phyloP scores from a whole-genome alignment of 306 rosid species.

The Luffa acutangula region DNA sequence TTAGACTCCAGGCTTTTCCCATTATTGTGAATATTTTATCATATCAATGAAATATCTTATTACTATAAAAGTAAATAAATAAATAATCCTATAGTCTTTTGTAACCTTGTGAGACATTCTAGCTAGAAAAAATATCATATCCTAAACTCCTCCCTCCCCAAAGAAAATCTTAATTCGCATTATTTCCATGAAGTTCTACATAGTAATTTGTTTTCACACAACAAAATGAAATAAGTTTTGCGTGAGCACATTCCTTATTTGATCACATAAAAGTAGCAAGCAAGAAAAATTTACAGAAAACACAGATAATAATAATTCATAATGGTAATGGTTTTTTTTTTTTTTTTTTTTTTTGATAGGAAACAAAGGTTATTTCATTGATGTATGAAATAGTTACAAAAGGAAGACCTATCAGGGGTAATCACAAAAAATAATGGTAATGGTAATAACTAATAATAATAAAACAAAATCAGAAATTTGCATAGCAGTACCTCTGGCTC shows the following conservation, averaged over 20 bases:
- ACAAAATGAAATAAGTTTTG: not conserved
- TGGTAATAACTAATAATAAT: not conserved
- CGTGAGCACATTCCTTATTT: not conserved
- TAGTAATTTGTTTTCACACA: not conserved
- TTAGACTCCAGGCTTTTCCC: not conserved
- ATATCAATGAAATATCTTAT: not conserved
- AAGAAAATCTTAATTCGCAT: not conserved
- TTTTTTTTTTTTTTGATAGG: too few relatives aligned
- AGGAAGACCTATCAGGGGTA: too few relatives aligned
- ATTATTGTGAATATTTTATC: not conserved
- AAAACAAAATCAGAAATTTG: conserved; percentile 2
- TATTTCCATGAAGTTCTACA: not conserved
- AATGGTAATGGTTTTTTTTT: too few relatives aligned
- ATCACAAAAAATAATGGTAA: not conserved
- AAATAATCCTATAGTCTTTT: not conserved
- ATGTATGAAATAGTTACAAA: too few relatives aligned
- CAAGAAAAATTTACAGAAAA: not conserved
- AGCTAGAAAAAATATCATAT: not conserved
- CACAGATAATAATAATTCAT: not conserved
- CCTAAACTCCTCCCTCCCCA: not conserved
- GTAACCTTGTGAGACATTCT: not conserved
- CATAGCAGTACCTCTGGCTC: conserved; percentile 55
- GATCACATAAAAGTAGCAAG: not conserved
- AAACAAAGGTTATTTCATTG: too few relatives aligned
- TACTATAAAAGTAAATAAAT: not conserved